Conservation (phyloP, 129 eudicot genomes). For the Escallonia herrerae region DNA sequence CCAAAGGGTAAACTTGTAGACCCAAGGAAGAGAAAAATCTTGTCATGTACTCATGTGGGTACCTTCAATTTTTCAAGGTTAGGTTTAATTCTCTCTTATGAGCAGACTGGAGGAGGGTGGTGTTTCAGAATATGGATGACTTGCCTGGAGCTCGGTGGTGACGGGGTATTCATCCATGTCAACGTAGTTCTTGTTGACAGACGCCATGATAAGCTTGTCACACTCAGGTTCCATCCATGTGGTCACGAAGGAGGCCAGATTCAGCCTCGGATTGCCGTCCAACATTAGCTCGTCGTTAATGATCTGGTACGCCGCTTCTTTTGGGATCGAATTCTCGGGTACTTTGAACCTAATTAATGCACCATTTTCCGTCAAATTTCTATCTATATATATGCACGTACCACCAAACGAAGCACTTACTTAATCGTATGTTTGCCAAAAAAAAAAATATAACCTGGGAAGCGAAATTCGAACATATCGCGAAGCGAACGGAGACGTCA, state of each 20-base stretch:
- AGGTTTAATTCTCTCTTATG: no score
- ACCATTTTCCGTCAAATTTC: not conserved
- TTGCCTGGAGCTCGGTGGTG: constrained; percentile 82
- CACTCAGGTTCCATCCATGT: constrained; percentile 98
- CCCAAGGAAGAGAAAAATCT: no score
- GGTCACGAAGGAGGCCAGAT: constrained; percentile 82
- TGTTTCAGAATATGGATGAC: not conserved
- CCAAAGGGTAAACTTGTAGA: no score
- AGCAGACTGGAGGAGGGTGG: no score
- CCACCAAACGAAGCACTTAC: no score
- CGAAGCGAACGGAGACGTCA: constrained; percentile 79
- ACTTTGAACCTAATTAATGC: constrained; percentile 58
- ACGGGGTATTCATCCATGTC: constrained; percentile 98
- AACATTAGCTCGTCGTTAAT: constrained; percentile 90
- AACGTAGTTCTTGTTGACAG: constrained; percentile 74
- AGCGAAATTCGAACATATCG: constrained; percentile 63
- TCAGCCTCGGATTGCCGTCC: constrained; percentile 90
- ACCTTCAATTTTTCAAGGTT: no score
- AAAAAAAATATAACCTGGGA: constrained; percentile 43
- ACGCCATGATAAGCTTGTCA: constrained; percentile 61
- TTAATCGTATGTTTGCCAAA: no score
- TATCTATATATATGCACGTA: no score
- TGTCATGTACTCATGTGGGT: no score
- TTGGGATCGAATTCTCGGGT: constrained; percentile 67
- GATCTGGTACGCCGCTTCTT: constrained; percentile 80